phyloP scores from a whole-genome alignment of 805 yeast genomes.

The Zygosaccharomyces gambellarensis region DNA sequence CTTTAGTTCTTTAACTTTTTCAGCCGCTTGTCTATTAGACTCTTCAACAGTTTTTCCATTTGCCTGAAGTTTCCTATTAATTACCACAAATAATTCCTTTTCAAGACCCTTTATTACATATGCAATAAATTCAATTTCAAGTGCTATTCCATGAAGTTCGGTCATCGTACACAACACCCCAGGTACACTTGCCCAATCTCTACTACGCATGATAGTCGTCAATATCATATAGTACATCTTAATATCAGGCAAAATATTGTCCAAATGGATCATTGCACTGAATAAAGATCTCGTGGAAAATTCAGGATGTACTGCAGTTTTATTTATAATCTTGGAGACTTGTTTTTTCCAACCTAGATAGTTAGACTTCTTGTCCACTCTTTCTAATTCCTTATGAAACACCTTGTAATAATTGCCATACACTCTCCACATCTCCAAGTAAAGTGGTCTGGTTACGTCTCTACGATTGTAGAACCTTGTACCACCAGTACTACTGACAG shows the following conservation, averaged over 20 bases:
- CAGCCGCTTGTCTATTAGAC: constrained; percentile 3
- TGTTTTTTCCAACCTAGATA: constrained; percentile 14
- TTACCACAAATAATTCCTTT: constrained; percentile 16
- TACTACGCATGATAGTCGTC: constrained; percentile 17
- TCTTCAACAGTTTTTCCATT: constrained; percentile 1
- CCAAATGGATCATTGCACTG: constrained; percentile 17
- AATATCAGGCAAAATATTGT: constrained; percentile 22
- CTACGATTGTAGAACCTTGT: constrained; percentile 11
- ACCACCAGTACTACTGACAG: constrained; percentile 6
- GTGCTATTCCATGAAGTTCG: constrained; percentile 15
- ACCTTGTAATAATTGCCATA: constrained; percentile 20
- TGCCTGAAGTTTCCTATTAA: constrained; percentile 3
- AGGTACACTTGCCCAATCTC: constrained; percentile 26
- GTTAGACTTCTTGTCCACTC: constrained; percentile 15
- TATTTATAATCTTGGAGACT: constrained; percentile 7
- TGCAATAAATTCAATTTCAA: constrained; percentile 6
- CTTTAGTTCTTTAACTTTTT: constrained; percentile 6
- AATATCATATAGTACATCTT: constrained; percentile 17
- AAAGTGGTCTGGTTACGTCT: constrained; percentile 24
- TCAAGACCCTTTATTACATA: constrained; percentile 24
- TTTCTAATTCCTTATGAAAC: constrained; percentile 12
- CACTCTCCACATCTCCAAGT: constrained; percentile 33
- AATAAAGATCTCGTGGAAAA: constrained; percentile 15
- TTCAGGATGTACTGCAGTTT: constrained; percentile 14
- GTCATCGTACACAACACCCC: constrained; percentile 18